Base-by-base conservation (phyloP, 192 early-diverging fungal species). In the Backusella morwellensis region DNA sequence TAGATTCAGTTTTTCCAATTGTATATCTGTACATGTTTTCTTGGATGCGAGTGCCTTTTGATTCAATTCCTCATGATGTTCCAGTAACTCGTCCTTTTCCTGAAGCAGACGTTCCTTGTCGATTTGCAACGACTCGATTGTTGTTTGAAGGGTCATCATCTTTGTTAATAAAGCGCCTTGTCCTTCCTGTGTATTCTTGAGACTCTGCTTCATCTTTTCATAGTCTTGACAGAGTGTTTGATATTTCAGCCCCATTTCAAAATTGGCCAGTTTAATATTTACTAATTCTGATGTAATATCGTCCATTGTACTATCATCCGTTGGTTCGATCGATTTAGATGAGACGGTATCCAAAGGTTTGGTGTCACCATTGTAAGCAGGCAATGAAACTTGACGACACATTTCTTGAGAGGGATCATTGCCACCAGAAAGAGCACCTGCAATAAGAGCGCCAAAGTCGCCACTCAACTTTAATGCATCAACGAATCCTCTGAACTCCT, bases 231-330 rank as follows among this genome's bases (percentile, higher is more conserved):
- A 83, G 21, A 85, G 47, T n/a, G 63, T 38, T 74, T 82, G 77
- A 66, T 81, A 77, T 40, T 85, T 80, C 44, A 83, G 78, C 7
- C 79, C 74, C 77, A 85, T 78, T 66, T 83, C 84, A 75, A 80
- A 84, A 34, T 86, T 86, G 29, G 80, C 82, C 29, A 79, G 21
- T 50, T 86, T 86, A 26, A 75, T 42, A n/a, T 56, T 69, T 34
- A 82, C 78, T 17, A 86, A 34, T 73, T 86, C 85, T 26, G 78
- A 66, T 4, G 82, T 81, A 29, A 84, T 36, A 23, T 70, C 73
- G 52, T 68, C 35, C 77, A 32, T 67, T 52, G 21, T 67, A 32
- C 40, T 71, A 19, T 12, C 41, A 34, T 35, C 14, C 29, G 14
- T 73, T 29, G 29, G 29, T 9, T 68, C 67, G 11, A 34, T n/a